A percentile compares a stretch with the other conserved stretches of the same genome.
Evolutionary conservation across 202 grass and related monocot species (phyloP).

Genomic region (Cymbopogon flexuosus): DNA sequence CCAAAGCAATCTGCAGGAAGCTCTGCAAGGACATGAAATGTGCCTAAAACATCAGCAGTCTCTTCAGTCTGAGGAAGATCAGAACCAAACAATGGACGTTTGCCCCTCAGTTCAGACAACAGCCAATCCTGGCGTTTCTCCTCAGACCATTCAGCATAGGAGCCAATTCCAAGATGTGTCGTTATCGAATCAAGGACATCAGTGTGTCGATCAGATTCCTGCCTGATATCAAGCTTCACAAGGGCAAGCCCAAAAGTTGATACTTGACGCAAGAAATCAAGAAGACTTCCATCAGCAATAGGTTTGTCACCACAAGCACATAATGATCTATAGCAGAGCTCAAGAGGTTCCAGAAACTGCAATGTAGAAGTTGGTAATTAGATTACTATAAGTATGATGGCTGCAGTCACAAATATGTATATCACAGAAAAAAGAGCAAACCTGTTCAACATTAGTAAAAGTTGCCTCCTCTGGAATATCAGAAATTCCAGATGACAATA

Average conservation of each 20-base stretch:
- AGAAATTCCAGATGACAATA: conserved; percentile 69
- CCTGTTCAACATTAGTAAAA: conserved; percentile 86
- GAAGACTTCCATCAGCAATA: conserved; percentile 94
- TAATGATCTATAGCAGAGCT: conserved; percentile 90
- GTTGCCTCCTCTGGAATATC: conserved; percentile 64
- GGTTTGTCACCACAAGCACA: conserved; percentile 86
- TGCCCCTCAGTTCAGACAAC: conserved; percentile 75
- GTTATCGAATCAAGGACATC: conserved; percentile 93
- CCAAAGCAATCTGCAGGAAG: conserved; percentile 91
- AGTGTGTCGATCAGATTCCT: conserved; percentile 96
- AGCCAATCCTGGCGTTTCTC: conserved; percentile 96
- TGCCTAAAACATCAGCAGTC: conserved; percentile 71
- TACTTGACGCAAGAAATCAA: conserved; percentile 97
- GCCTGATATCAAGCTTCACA: conserved; percentile 96
- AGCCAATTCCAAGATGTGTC: conserved; percentile 80
- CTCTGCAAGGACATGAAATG: conserved; percentile 82
- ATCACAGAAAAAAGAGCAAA: conserved; percentile 26
- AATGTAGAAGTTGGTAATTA: conserved; percentile 20
- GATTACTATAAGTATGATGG: background rate
- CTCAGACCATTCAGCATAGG: conserved; percentile 90
- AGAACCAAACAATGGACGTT: conserved; percentile 83
- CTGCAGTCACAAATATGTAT: background rate
- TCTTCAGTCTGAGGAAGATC: conserved; percentile 92
- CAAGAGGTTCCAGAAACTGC: conserved; percentile 91
- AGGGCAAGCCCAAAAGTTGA: conserved; percentile 94